These are phyloP conservation scores for Podospora pseudoanserina DNA, from an alignment of 495 filamentous ascomycete species.

Conservation along the genomic window DNA sequence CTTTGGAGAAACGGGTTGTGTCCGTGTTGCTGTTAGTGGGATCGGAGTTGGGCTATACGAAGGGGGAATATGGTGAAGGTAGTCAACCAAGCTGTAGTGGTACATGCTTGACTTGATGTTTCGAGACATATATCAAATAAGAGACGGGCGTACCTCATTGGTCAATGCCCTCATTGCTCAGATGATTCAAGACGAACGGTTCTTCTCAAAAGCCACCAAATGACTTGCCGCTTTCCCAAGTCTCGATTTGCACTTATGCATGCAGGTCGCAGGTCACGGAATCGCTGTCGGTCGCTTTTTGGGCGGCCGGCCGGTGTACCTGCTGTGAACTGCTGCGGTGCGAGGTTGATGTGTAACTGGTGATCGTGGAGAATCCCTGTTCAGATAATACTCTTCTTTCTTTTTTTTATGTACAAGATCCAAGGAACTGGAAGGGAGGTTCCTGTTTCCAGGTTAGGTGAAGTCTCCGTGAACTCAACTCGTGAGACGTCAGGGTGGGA, in stretches of 20 bases:
- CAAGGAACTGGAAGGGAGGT: neutral
- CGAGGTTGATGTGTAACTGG: neutral
- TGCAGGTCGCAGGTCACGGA: slow-evolving; percentile 3
- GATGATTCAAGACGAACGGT: neutral
- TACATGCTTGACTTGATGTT: no score
- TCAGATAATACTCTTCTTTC: neutral
- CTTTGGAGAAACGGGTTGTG: neutral
- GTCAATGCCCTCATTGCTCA: neutral
- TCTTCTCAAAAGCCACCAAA: slow-evolving; percentile 3
- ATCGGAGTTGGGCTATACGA: neutral
- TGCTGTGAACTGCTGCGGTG: neutral
- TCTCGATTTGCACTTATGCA: neutral
- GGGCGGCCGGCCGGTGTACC: neutral
- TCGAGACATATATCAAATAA: neutral
- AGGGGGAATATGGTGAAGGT: neutral
- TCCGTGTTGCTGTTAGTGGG: neutral
- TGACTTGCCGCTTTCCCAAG: neutral
- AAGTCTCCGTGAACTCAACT: neutral
- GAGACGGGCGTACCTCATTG: neutral
- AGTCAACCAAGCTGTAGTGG: neutral
- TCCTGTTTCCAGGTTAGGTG: neutral
- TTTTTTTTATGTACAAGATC: neutral
- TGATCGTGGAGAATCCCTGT: slow-evolving; percentile 6
- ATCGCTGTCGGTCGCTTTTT: neutral
- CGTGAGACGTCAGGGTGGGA: neutral